Evolutionary conservation across 2,329 filamentous ascomycete genomes (phyloP), one percentile per base, ranked within the genome.

Genomic region (Thelonectria rubi): DNA sequence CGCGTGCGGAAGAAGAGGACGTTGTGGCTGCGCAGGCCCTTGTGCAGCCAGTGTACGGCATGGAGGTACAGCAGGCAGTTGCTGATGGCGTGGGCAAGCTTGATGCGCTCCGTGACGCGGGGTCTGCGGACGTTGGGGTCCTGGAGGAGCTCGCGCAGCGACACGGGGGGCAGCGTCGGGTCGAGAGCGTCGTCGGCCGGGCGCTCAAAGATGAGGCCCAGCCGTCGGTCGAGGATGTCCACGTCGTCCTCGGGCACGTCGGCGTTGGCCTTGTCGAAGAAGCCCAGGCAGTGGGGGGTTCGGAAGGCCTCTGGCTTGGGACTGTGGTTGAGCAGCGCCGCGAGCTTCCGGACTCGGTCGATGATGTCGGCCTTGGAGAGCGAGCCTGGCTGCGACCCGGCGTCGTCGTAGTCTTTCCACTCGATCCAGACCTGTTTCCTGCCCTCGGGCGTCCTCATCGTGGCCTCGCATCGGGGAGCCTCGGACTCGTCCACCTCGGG

Each of bases 41-140:
- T 87, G 75, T 86, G 84, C 6, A 87, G 76, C 84, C 84, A 86
- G 62, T 84, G 80, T 1, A 85, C 82, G 3, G 82, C 79, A 66
- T 86, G 84, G 0, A 86, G 77, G 57, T 85, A 84, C 48, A 86
- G 73, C 3, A 88, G 71, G 17, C 81, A 86, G 66, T 83, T 82
- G 58, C 82, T 77, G 30, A 87, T 76, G 24, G 81, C 80, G 48
- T 80, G 78, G 46, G 85, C 84, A 17, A 88, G 78, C 26, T 69
- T 74, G 55, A 86, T 77, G 32, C 86, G 79, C 21, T 81, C 78
- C 0, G 83, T 85, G 3, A 88, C 77, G 1, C 81, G 76, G 1
- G 84, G 85, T 52, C 77, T 80, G 26, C 77, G 75, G 8, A 73
- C 64, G 2, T 68, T 71, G 15, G 51, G 21, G 30, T 76, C 69